Percentiles rank a stretch among this genome's conserved stretches.
Conservation (phyloP, 2,329 filamentous ascomycete genomes). For the Pseudogymnoascus sp. region DNA sequence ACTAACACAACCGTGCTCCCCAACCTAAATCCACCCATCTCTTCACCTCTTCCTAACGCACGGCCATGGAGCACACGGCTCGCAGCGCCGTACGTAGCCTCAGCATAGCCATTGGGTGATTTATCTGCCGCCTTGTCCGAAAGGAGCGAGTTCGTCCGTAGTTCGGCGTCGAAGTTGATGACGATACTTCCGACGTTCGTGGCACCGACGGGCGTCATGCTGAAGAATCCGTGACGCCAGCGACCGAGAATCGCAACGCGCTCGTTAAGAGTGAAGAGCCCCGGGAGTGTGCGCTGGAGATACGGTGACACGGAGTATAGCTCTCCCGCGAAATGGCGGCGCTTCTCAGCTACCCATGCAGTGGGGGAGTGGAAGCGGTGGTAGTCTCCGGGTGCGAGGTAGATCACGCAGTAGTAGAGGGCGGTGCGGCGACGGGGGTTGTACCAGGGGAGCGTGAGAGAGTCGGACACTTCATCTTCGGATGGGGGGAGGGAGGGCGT, state of each 20-base stretch:
- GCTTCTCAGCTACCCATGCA: constrained; percentile 88
- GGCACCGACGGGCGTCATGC: constrained; percentile 88
- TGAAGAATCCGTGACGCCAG: constrained; percentile 98
- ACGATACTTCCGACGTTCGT: constrained; percentile 97
- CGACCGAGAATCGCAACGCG: constrained; percentile 86
- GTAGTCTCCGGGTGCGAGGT: constrained; percentile 95
- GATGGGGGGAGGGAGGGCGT: constrained; percentile 60
- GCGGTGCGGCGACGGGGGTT: constrained; percentile 48
- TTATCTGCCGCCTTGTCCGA: constrained; percentile 88
- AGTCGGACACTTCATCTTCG: constrained; percentile 74
- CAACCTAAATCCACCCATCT: constrained; percentile 97
- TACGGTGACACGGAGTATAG: constrained; percentile 93
- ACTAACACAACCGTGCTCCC: constrained; percentile 93
- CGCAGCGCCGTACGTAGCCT: constrained; percentile 78
- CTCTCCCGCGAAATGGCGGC: constrained; percentile 96
- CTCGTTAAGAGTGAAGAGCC: constrained; percentile 94
- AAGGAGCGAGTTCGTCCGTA: constrained; percentile 84
- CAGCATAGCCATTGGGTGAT: constrained; percentile 82
- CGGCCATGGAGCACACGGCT: constrained; percentile 75
- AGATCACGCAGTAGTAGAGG: constrained; percentile 91
- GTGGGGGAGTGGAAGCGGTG: constrained; percentile 96
- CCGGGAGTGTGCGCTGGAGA: constrained; percentile 83
- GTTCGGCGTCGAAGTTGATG: constrained; percentile 91
- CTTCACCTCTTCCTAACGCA: constrained; percentile 77
- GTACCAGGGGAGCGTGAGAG: constrained; percentile 75